phyloP scores from a whole-genome alignment of 1,139 yeast species.

The Suhomyces bolitotheri region DNA sequence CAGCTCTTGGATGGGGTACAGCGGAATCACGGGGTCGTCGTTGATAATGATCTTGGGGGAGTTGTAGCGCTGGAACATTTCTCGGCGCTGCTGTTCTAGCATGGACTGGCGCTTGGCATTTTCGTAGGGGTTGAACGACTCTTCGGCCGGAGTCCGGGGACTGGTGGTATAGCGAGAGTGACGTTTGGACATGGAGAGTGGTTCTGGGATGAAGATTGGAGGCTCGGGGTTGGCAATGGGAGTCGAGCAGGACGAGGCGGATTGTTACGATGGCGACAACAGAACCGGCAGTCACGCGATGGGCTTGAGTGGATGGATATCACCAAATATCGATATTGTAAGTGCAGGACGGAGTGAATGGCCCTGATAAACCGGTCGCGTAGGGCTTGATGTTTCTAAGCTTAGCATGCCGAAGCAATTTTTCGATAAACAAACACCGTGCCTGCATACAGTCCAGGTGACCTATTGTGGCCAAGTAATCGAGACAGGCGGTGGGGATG shows the following conservation, averaged over 20 bases:
- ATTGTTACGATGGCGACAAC: not conserved
- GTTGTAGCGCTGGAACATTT: slow-evolving; percentile 20
- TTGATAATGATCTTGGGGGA: slow-evolving; percentile 35
- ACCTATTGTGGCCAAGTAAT: not conserved
- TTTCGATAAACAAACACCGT: slow-evolving; percentile 11
- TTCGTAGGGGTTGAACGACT: slow-evolving; percentile 32
- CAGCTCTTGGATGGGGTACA: slow-evolving; percentile 34
- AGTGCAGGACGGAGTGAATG: not conserved
- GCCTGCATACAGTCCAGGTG: slow-evolving; percentile 5
- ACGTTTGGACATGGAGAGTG: slow-evolving; percentile 9
- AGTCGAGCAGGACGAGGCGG: not conserved
- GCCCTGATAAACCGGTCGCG: no score
- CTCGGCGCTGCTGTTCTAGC: slow-evolving; percentile 25
- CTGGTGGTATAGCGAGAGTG: slow-evolving; percentile 8
- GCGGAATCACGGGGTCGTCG: slow-evolving; percentile 43
- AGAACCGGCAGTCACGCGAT: not conserved
- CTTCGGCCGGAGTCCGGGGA: slow-evolving; percentile 9
- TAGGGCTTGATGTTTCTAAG: no score
- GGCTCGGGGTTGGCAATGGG: not conserved
- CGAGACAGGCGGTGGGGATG: not conserved
- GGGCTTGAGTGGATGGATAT: not conserved
- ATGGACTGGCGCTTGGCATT: slow-evolving; percentile 24
- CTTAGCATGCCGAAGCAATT: slow-evolving; percentile 4
- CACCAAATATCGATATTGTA: not conserved
- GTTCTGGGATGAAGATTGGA: slow-evolving; percentile 1